Evolutionary conservation across 108 stramenopile species (phyloP), one percentile per base, ranked within the genome.

Genomic region (Skeletonema costatum): DNA sequence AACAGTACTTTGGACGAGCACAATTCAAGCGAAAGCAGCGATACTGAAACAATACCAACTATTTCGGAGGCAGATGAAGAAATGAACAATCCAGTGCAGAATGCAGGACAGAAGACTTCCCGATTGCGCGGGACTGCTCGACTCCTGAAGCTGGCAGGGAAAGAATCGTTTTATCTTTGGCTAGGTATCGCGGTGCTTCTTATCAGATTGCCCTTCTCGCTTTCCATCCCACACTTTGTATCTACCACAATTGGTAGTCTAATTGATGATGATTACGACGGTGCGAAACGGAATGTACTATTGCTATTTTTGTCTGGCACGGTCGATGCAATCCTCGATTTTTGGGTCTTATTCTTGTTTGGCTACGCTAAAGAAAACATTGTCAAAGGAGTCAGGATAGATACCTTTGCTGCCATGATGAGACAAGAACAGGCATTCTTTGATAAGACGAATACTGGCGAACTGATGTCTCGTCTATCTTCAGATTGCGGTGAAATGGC

Each of bases 291-390:
- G 39, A 86, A 92, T 74, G 86, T 97, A 11, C 67, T 94, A 3
- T 85, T 88, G 31, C 80, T 97, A 38, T 90, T 97, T 69, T 60
- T 93, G n/a, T 65, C 88, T 32, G 96, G 96, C 5, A 88, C 89
- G 0, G 82, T 93, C 31, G 92, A 93, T 84, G 78, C 88, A 32
- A 71, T 78, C 4, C 82, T 97, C 10, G 96, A 97, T 74, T 97
- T 95, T 78, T 97, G 96, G 96, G 92, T 91, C 36, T 75, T 95
- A 10, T 97, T 93, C 64, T 81, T 95, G 70, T 97, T 97, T 79
- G 94, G 93, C 32, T 87, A 93, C 59, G 90, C 92, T 64, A 93
- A 95, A 68, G 86, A 92, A 64, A 85, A 90, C 16, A 93, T 97
- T 67, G 92, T 95, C 6, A 81, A 87, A 59, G 87, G 84, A 14